These are phyloP conservation scores for Luzula sylvatica DNA, from an alignment of 176 grass and related monocot species.

Conservation along the genomic window DNA sequence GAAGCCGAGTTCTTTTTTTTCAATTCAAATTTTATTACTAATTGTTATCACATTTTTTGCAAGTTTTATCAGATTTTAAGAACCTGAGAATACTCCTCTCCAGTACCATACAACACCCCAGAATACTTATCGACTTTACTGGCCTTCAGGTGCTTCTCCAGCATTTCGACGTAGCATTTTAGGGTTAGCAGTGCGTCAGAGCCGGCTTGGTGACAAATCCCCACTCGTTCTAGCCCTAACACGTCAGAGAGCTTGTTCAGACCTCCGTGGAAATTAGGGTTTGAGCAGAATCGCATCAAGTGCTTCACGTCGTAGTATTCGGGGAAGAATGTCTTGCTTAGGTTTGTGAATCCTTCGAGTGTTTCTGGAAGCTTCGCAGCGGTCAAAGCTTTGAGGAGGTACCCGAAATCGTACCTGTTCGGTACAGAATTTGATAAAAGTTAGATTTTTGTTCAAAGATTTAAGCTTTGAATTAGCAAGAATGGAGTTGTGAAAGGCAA, in stretches of 20 bases:
- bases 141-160: conserved; percentile 36
- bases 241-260: conserved; percentile 52
- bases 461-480: too few relatives aligned
- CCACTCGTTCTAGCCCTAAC: conserved; percentile 38
- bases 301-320: conserved; percentile 73
- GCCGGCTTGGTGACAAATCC: conserved; percentile 59
- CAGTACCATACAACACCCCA: conserved; percentile 66
- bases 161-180: conserved; percentile 28
- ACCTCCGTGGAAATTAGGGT: conserved; percentile 37
- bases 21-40: conserved; percentile 29
- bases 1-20: too few relatives aligned
- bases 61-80: conserved; percentile 36
- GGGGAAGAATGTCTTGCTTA: conserved; percentile 51
- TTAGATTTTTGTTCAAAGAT: too few relatives aligned
- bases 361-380: conserved; percentile 38
- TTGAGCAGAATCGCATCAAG: conserved; percentile 55
- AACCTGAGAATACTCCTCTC: conserved; percentile 30
- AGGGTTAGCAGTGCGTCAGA: conserved; percentile 53
- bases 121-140: conserved; percentile 34
- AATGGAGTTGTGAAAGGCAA: neutral
- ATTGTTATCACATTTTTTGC: conserved; percentile 43
- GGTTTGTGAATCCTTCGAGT: conserved; percentile 28
- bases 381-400: conserved; percentile 56
- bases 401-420: conserved; percentile 52
- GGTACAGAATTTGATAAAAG: neutral